Conservation (phyloP, 2,329 filamentous ascomycete species). For the Aspergillus sp. region DNA sequence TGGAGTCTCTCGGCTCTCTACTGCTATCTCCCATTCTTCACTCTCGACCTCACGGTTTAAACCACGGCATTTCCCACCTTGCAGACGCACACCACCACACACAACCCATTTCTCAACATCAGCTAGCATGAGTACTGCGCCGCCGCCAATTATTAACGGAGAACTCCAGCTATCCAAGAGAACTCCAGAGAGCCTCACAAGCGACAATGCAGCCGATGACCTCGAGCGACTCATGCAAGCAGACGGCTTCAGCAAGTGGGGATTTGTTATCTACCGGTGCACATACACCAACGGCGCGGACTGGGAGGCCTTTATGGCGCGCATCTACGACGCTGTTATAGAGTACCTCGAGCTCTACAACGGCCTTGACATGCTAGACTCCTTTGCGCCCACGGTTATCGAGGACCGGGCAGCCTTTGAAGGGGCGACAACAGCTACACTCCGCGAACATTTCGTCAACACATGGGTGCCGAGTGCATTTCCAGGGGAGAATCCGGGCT, state of each 20-base stretch:
- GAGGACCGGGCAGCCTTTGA: constrained; percentile 15
- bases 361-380: constrained; percentile 14
- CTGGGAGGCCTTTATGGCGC: constrained; percentile 10
- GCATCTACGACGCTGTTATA: constrained; percentile 1
- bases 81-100: too few relatives aligned
- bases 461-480: constrained; percentile 3
- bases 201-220: neutral
- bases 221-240: constrained; percentile 42
- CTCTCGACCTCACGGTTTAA: too few relatives aligned
- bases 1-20: too few relatives aligned
- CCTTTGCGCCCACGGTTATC: constrained; percentile 16
- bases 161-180: neutral
- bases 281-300: constrained; percentile 11
- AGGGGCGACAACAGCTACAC: constrained; percentile 10
- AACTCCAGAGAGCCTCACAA: neutral
- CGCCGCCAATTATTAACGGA: neutral
- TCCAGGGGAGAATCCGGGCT: constrained; percentile 6
- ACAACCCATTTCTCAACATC: neutral
- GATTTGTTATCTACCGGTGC: constrained; percentile 13
- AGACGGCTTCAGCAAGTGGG: constrained; percentile 5
- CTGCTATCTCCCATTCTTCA: too few relatives aligned
- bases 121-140: neutral
- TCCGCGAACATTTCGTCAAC: constrained; percentile 14
- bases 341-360: constrained; percentile 1
- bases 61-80: too few relatives aligned